These are phyloP conservation scores for Centella asiatica DNA, from an alignment of 129 eudicot genomes.

Conservation along the genomic window DNA sequence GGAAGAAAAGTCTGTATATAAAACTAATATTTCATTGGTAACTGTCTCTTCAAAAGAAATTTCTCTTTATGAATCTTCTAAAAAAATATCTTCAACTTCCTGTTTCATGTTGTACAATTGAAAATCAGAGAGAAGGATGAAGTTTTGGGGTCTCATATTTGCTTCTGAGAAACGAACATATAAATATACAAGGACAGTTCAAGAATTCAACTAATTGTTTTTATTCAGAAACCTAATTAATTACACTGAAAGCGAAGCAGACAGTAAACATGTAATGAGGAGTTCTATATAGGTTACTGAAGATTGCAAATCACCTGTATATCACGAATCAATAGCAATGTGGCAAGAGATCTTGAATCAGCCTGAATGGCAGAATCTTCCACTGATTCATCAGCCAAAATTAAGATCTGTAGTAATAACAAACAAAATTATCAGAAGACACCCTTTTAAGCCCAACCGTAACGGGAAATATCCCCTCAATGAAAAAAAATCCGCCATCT, in stretches of 20 bases:
- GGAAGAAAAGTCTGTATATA: neutral
- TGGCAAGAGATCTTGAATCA: conserved; percentile 89
- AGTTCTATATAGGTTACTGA: neutral
- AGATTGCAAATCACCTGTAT: conserved; percentile 49
- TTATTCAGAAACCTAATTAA: neutral
- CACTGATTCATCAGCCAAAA: conserved; percentile 87
- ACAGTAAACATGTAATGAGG: neutral
- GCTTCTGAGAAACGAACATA: neutral
- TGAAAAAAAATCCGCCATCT: neutral
- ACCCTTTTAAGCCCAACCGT: neutral
- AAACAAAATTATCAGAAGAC: conserved; percentile 12
- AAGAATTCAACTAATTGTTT: neutral
- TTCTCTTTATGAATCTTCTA: too few relatives aligned
- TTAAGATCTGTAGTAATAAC: conserved; percentile 52
- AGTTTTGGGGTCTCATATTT: neutral
- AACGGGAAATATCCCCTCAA: conserved; percentile 1
- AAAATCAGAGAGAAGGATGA: neutral
- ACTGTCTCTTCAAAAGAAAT: too few relatives aligned
- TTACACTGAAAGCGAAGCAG: neutral
- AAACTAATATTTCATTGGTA: neutral
- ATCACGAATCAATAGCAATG: conserved; percentile 74
- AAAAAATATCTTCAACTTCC: neutral
- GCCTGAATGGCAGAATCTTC: conserved; percentile 95
- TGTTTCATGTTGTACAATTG: neutral
- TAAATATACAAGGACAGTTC: too few relatives aligned